A percentile compares a stretch with the other conserved stretches of the same genome.
phyloP scores from a whole-genome alignment of 148 eudicot genomes.

The Mesembryanthemum crystallinum region DNA sequence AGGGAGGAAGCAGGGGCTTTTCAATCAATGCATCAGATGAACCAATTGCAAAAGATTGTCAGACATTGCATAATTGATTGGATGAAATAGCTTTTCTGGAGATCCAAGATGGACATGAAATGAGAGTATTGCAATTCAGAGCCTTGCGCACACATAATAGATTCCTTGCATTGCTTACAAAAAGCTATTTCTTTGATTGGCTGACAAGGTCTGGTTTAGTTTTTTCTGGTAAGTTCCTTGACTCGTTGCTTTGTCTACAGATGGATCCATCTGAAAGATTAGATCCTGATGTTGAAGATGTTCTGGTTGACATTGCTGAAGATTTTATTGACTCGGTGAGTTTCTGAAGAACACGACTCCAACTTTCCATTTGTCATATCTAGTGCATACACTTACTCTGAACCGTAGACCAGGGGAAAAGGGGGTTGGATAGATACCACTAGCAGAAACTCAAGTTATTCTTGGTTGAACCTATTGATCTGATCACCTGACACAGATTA shows the following conservation, averaged over 20 bases:
- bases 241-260: slow-evolving; percentile 31
- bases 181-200: too few species aligned
- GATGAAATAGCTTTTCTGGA: background rate
- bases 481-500: too few species aligned
- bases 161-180: too few species aligned
- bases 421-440: too few species aligned
- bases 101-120: background rate
- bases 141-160: background rate
- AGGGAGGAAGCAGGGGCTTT: too few species aligned
- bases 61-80: background rate
- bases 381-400: background rate
- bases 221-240: background rate
- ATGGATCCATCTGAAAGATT: slow-evolving; percentile 79
- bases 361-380: background rate
- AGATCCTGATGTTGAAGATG: slow-evolving; percentile 93
- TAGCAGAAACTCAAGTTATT: too few species aligned
- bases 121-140: background rate
- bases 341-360: slow-evolving; percentile 4
- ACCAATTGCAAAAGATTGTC: background rate
- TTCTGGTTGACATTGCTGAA: slow-evolving; percentile 87
- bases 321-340: slow-evolving; percentile 94
- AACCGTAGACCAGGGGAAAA: background rate
- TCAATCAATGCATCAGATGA: background rate
- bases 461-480: too few species aligned
- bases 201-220: background rate